Evolutionary conservation across 2,329 filamentous ascomycete species (phyloP).

Genomic region (Hirsutella thompsonii): DNA sequence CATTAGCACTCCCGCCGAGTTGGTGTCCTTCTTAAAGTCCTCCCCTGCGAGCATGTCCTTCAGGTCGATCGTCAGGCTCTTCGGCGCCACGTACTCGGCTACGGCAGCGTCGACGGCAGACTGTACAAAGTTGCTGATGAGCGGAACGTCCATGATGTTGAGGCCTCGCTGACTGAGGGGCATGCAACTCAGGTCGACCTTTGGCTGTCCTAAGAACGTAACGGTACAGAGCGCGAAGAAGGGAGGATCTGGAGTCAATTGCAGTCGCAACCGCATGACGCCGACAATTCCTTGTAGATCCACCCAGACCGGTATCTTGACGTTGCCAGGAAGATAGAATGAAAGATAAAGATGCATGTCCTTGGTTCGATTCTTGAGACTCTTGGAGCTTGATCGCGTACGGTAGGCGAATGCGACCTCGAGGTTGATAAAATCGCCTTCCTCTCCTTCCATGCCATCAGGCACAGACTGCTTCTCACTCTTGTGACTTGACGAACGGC

Average conservation of each 20-base stretch:
- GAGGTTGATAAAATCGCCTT: constrained; percentile 67
- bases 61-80: constrained; percentile 59
- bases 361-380: constrained; percentile 57
- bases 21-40: constrained; percentile 67
- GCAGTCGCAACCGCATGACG: constrained; percentile 54
- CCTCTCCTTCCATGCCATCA: constrained; percentile 61
- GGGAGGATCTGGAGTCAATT: constrained; percentile 63
- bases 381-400: constrained; percentile 45
- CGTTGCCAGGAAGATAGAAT: constrained; percentile 50
- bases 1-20: constrained; percentile 49
- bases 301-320: constrained; percentile 56
- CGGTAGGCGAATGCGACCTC: constrained; percentile 66
- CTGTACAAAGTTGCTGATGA: constrained; percentile 65
- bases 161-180: constrained; percentile 56
- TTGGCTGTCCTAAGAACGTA: constrained; percentile 63
- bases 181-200: constrained; percentile 56
- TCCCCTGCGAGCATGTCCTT: constrained; percentile 69
- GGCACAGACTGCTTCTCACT: constrained; percentile 19
- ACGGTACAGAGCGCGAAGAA: constrained; percentile 66
- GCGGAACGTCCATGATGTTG: constrained; percentile 63
- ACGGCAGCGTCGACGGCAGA: constrained; percentile 61
- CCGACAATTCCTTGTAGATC: constrained; percentile 62
- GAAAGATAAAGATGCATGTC: constrained; percentile 52
- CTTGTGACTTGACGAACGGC: constrained; percentile 10
- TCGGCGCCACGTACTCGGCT: constrained; percentile 64